Percentiles rank a stretch among this genome's conserved stretches.
These are phyloP conservation scores for Pisolithus sp. DNA, from an alignment of 768 basidiomycete genomes.

Conservation along the genomic window DNA sequence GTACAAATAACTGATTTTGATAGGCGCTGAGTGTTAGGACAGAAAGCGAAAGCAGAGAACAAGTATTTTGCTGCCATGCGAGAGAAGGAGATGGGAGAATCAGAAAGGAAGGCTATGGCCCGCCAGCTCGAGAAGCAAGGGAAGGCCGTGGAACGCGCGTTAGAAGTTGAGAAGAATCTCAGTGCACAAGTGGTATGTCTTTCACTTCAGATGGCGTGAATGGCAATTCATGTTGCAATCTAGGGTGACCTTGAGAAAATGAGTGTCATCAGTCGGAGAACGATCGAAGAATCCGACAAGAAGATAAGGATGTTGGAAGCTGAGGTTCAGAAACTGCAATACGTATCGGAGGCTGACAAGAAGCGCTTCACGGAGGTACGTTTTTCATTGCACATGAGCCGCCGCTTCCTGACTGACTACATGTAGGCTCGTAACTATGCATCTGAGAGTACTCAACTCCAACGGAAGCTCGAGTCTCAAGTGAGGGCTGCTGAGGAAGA, in stretches of 20 bases:
- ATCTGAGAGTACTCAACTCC: slow-evolving; percentile 25
- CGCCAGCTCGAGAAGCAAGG: slow-evolving; percentile 54
- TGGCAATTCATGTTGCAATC: not conserved
- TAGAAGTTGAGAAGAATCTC: slow-evolving; percentile 58
- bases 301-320: slow-evolving; percentile 25
- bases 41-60: slow-evolving; percentile 96
- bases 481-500: slow-evolving; percentile 38
- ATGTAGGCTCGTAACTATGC: slow-evolving; percentile 25
- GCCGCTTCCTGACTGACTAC: not conserved
- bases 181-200: slow-evolving; percentile 51
- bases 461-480: slow-evolving; percentile 16
- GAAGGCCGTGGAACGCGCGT: slow-evolving; percentile 58
- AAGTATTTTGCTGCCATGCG: slow-evolving; percentile 90
- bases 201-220: not conserved
- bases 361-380: slow-evolving; percentile 36
- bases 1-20: slow-evolving; percentile 9
- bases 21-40: not conserved
- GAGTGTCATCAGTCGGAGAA: slow-evolving; percentile 27
- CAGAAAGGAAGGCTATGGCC: slow-evolving; percentile 59
- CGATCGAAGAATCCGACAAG: slow-evolving; percentile 21
- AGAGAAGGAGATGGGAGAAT: slow-evolving; percentile 76
- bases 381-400: not conserved
- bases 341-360: slow-evolving; percentile 33
- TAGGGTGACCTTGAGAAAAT: slow-evolving; percentile 44
- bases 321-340: slow-evolving; percentile 29